Base-by-base conservation (phyloP, 2,329 filamentous ascomycete species). In the Penicillium polonicum region DNA sequence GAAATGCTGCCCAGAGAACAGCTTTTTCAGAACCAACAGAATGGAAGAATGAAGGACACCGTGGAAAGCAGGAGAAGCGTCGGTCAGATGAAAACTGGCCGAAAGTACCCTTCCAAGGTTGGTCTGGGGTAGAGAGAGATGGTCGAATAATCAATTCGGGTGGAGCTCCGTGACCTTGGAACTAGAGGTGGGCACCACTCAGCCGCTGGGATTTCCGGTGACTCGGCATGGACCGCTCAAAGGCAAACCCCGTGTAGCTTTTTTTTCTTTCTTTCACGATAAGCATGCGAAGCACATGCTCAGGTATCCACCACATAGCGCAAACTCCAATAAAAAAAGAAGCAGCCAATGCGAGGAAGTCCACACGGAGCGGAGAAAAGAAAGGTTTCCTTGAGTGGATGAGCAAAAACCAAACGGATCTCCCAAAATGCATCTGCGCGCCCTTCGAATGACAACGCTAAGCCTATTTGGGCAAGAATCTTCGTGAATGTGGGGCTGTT, bases 361-460 rank as follows among this genome's bases (percentile, higher is more conserved):
- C 50, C 21, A 36, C 17, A n/a, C 33, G 39, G 29, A 58, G 53
- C 50, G 61, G 48, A 52, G 53, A 44, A 13, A n/a, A 41, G 53
- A 33, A 33, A 33, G 31, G 31, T 5, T 33, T 33, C 31, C 44
- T 44, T 27, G 48, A 54, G 46, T 52, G 55, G 41, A 48, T 55
- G 55, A 59, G 53, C 52, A 21, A 17, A 48, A 6, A n/a, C 29
- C 21, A 35, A 48, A 46, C 58, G 48, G 48, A 56, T 27, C 31
- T 12, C 31, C 27, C 25, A 27, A 42, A 52, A 33, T 50, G 52
- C 57, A 59, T 44, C 48, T 60, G 60, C 66, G 57, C 68, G 69
- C 69, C 70, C 68, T 71, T 68, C 62, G 55, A 56, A 62, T 68
- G 70, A 67, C 70, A 72, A 58, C 63, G 62, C 70, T 50, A 69